Conservation (phyloP, 2,329 filamentous ascomycete species). For the Cercospora zeina region DNA sequence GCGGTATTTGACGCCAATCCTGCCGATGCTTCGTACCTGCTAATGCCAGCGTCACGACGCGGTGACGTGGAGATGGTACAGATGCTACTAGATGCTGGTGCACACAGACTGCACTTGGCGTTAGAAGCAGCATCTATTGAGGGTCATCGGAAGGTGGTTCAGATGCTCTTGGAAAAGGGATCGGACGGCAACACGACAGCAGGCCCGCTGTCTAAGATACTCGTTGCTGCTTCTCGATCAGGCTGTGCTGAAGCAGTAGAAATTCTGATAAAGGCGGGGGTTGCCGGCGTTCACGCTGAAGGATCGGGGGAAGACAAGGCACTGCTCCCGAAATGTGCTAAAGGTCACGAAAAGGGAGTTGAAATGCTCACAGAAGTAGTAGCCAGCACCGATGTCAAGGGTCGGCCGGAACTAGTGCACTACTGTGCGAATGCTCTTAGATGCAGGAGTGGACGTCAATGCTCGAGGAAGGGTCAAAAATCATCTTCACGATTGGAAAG, state of each 20-base stretch:
- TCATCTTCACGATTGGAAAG: neutral
- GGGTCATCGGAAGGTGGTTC: neutral
- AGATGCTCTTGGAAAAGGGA: neutral
- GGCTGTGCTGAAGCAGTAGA: neutral
- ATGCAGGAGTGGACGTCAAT: neutral
- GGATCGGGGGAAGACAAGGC: too few species aligned
- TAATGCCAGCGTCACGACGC: neutral
- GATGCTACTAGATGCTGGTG: neutral
- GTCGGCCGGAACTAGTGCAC: too few species aligned
- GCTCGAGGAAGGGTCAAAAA: neutral
- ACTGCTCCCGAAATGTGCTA: neutral
- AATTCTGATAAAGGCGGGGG: neutral
- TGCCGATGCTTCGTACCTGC: neutral
- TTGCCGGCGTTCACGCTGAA: neutral
- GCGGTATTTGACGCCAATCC: neutral
- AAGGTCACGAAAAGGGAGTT: neutral
- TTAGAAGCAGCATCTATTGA: neutral
- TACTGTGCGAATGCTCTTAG: neutral
- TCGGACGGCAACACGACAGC: neutral
- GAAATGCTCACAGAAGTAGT: too few species aligned
- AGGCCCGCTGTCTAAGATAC: neutral
- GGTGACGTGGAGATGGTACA: neutral
- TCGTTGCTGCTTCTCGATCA: neutral
- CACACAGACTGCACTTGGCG: neutral
- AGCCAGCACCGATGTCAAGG: too few species aligned